Evolutionary conservation across 2,329 filamentous ascomycete species (phyloP).

Genomic region (Pseudogymnoascus sp.): DNA sequence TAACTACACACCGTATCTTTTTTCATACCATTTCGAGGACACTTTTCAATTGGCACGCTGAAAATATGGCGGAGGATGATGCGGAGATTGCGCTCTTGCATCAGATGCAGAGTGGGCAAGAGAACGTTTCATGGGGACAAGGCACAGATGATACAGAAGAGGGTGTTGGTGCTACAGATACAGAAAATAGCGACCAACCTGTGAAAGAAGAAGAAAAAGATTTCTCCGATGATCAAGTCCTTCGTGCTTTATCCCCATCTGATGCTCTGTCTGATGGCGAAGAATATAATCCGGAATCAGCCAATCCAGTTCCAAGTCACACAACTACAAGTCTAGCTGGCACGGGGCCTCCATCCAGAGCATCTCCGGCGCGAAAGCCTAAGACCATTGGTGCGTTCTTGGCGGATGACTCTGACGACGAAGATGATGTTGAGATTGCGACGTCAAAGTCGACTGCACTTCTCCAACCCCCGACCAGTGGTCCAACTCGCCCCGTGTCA

Average conservation of each 20-base stretch:
- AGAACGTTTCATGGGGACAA: slow-evolving; percentile 23
- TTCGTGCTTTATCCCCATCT: slow-evolving; percentile 29
- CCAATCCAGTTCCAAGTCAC: slow-evolving; percentile 21
- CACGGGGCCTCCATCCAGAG: slow-evolving; percentile 27
- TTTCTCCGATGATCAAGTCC: slow-evolving; percentile 30
- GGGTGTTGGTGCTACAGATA: slow-evolving; percentile 27
- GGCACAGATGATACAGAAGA: slow-evolving; percentile 21
- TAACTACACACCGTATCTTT: not conserved
- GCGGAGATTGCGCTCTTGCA: slow-evolving; percentile 30
- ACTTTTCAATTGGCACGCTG: not conserved
- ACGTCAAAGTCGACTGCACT: slow-evolving; percentile 17
- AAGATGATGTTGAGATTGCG: slow-evolving; percentile 20
- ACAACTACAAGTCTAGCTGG: slow-evolving; percentile 21
- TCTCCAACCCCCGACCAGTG: slow-evolving; percentile 21
- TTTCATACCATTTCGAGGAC: not conserved
- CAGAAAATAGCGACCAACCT: slow-evolving; percentile 27
- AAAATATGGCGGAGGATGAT: slow-evolving; percentile 29
- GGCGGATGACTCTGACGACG: slow-evolving; percentile 30
- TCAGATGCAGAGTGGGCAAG: slow-evolving; percentile 29
- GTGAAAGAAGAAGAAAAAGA: slow-evolving; percentile 26
- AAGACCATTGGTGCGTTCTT: slow-evolving; percentile 29
- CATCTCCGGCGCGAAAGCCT: slow-evolving; percentile 18
- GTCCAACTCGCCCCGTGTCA: slow-evolving; percentile 18
- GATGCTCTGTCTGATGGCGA: slow-evolving; percentile 25
- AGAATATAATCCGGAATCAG: slow-evolving; percentile 24